These are phyloP conservation scores for Aciculosporium take DNA, from an alignment of 2,329 filamentous ascomycete species.

Conservation along the genomic window DNA sequence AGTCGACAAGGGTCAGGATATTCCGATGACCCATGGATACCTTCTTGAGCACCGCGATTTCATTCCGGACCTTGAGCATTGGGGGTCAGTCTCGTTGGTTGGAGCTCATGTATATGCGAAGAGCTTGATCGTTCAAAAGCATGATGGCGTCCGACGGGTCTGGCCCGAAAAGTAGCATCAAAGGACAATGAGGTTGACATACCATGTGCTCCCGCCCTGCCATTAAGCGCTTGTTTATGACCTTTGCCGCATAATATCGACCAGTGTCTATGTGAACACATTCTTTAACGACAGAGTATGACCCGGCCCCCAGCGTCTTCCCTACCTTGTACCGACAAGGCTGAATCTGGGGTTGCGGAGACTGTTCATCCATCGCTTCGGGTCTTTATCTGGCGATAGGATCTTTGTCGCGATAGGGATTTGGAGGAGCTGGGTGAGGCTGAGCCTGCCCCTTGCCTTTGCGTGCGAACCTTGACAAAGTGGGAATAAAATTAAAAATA, in stretches of 20 bases:
- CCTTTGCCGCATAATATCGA: conserved; percentile 95
- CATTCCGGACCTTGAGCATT: conserved; percentile 64
- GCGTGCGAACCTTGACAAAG: not conserved
- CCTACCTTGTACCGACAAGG: conserved; percentile 97
- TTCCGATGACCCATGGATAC: conserved; percentile 99
- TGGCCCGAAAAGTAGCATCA: not conserved
- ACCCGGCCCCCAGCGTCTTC: conserved; percentile 91
- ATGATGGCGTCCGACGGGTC: not conserved
- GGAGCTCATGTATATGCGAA: not conserved
- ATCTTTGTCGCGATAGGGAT: not conserved
- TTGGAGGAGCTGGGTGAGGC: not conserved
- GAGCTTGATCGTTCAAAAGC: not conserved
- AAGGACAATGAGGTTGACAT: conserved; percentile 11
- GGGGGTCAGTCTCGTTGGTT: not conserved
- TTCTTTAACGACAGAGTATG: conserved; percentile 97
- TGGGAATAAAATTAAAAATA: too few relatives aligned
- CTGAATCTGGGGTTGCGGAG: conserved; percentile 53
- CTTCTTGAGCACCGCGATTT: conserved; percentile 91
- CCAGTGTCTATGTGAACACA: conserved; percentile 98
- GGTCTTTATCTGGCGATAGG: not conserved
- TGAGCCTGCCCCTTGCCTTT: not conserved
- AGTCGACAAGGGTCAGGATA: conserved; percentile 93
- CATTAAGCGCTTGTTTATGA: conserved; percentile 98
- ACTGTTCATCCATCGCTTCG: conserved; percentile 14
- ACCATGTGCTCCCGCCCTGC: conserved; percentile 97